Percentiles rank a stretch among this genome's conserved stretches.
phyloP scores from a whole-genome alignment of 768 basidiomycete genomes.

The Dentipellis sp. region DNA sequence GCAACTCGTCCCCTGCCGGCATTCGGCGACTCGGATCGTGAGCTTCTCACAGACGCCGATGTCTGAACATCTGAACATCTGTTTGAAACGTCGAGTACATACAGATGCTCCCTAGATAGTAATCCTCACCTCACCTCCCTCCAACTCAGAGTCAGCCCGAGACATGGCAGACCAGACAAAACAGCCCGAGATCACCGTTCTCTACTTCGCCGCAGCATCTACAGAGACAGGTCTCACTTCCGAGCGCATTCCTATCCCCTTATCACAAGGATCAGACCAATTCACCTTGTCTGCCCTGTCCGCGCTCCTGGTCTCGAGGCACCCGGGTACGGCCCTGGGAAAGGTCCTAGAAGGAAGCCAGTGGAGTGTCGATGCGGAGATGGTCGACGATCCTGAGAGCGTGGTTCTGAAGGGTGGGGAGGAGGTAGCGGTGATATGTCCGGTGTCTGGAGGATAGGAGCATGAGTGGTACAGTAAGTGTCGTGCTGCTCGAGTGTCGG shows the following conservation, averaged over 20 bases:
- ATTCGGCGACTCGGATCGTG: too few relatives aligned
- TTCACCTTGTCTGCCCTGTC: slow-evolving; percentile 44
- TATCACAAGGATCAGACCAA: slow-evolving; percentile 11
- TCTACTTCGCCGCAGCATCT: slow-evolving; percentile 57
- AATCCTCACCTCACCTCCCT: too few relatives aligned
- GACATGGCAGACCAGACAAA: neutral
- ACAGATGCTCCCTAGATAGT: too few relatives aligned
- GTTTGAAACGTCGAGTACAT: too few relatives aligned
- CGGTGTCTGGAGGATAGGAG: slow-evolving; percentile 66
- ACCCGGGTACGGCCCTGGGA: slow-evolving; percentile 41
- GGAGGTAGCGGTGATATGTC: slow-evolving; percentile 73
- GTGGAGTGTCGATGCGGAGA: slow-evolving; percentile 79
- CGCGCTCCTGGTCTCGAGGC: slow-evolving; percentile 40
- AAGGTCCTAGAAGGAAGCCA: slow-evolving; percentile 49
- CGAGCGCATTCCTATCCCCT: slow-evolving; percentile 42
- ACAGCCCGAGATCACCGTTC: slow-evolving; percentile 28
- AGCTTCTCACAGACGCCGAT: too few relatives aligned
- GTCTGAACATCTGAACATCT: too few relatives aligned
- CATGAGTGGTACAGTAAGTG: too few relatives aligned
- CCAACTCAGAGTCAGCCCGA: too few relatives aligned
- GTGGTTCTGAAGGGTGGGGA: slow-evolving; percentile 57
- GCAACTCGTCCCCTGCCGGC: too few relatives aligned
- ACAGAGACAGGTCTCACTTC: slow-evolving; percentile 53
- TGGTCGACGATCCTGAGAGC: slow-evolving; percentile 52
- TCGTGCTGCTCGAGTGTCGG: too few relatives aligned